Evolutionary conservation across 2,329 filamentous ascomycete genomes (phyloP).

Genomic region (Rugonectria rugulosa): DNA sequence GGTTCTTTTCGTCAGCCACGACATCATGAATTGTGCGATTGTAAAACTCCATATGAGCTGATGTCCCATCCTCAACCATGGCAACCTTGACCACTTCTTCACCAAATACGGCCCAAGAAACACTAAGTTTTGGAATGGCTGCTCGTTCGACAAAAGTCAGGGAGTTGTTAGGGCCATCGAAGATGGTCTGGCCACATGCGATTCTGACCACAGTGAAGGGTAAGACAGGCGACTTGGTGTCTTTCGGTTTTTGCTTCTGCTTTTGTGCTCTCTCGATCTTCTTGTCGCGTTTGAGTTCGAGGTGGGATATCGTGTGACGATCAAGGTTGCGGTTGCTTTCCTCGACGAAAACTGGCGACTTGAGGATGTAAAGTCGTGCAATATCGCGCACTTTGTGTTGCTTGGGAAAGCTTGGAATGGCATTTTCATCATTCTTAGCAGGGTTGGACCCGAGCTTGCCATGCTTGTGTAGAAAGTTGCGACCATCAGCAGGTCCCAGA

Average conservation of each 20-base stretch:
- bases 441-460: slow-evolving; percentile 34
- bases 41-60: slow-evolving; percentile 54
- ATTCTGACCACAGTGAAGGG: slow-evolving; percentile 36
- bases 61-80: slow-evolving; percentile 23
- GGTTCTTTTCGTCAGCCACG: slow-evolving; percentile 45
- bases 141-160: slow-evolving; percentile 56
- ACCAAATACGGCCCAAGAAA: slow-evolving; percentile 52
- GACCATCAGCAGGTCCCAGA: slow-evolving; percentile 47
- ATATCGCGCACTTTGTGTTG: slow-evolving; percentile 23
- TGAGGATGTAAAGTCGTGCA: slow-evolving; percentile 43
- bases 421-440: slow-evolving; percentile 11
- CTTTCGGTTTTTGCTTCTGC: slow-evolving; percentile 18
- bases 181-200: slow-evolving; percentile 59
- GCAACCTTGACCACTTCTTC: slow-evolving; percentile 52
- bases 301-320: slow-evolving; percentile 35
- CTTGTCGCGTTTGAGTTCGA: slow-evolving; percentile 39
- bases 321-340: slow-evolving; percentile 46
- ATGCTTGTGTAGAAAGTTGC: slow-evolving; percentile 50
- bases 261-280: slow-evolving; percentile 11
- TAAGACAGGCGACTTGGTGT: too few relatives aligned
- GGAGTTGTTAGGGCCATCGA: slow-evolving; percentile 34
- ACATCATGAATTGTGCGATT: slow-evolving; percentile 57
- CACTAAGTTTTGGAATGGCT: slow-evolving; percentile 22
- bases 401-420: background rate
- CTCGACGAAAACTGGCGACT: slow-evolving; percentile 37